These are phyloP conservation scores for Podospora pseudocomata DNA, from an alignment of 495 filamentous ascomycete genomes.

Conservation along the genomic window DNA sequence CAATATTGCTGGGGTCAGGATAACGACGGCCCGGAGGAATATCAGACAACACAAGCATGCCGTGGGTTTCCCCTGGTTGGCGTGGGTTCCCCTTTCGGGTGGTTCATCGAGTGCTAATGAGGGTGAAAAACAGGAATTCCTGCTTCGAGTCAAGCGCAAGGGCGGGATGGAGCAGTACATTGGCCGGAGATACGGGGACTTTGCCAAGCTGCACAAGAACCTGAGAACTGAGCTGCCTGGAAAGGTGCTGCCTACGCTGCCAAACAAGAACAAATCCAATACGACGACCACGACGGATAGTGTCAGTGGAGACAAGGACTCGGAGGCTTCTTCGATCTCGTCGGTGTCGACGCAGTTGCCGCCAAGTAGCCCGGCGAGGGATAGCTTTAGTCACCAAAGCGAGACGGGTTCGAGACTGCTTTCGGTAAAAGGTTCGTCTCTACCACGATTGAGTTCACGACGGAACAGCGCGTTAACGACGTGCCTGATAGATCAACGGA, in stretches of 20 bases:
- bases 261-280: slow-evolving; percentile 82
- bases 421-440: slow-evolving; percentile 36
- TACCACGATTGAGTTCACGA: no score
- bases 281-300: slow-evolving; percentile 53
- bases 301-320: slow-evolving; percentile 55
- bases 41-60: slow-evolving; percentile 89
- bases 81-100: not conserved
- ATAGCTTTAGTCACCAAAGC: slow-evolving; percentile 18
- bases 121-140: slow-evolving; percentile 65
- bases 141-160: slow-evolving; percentile 74
- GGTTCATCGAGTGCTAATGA: slow-evolving; percentile 20
- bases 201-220: slow-evolving; percentile 70
- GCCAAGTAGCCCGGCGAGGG: slow-evolving; percentile 18
- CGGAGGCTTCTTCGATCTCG: slow-evolving; percentile 71
- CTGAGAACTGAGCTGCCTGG: slow-evolving; percentile 85
- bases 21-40: slow-evolving; percentile 75
- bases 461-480: not conserved
- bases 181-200: slow-evolving; percentile 84
- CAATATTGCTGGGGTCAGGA: slow-evolving; percentile 88
- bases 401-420: slow-evolving; percentile 40
- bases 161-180: slow-evolving; percentile 71
- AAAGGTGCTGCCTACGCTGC: slow-evolving; percentile 80
- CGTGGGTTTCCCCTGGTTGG: slow-evolving; percentile 50
- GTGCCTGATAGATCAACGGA: slow-evolving; percentile 31
- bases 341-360: slow-evolving; percentile 61